Evolutionary conservation across 352 stramenopile species (phyloP), one percentile per base, ranked within the genome.

Genomic region (Albugo laibachii): DNA sequence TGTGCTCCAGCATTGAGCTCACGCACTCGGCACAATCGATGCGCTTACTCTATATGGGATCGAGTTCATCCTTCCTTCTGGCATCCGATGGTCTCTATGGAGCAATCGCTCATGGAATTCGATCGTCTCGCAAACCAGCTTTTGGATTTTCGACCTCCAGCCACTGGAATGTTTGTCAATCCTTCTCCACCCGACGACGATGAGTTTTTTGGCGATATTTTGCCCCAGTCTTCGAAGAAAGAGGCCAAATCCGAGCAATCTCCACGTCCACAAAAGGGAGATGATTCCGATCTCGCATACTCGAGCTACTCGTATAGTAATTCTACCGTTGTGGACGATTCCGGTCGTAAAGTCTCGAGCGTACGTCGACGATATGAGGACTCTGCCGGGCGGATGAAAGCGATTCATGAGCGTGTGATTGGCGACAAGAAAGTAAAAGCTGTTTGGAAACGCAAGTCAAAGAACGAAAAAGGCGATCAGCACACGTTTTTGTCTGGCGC

Each of bases 361-460:
- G 68, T 59, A 11, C 75, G 75, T 41, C 72, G 72, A 18, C 72
- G 72, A 41, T 88, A 88, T 44, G 70, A 88, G 40, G 75, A 88
- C 50, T 83, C 76, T 31, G 69, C 60, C 11, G 76, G 72, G 0
- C 60, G 65, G 4, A 45, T 88, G 24, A 88, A 85, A 54, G 76
- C 72, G 1, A 53, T 59, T 6, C 76, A 85, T 39, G 68, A 85
- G 45, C 76, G 76, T 12, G 53, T 72, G 41, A 66, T 88, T 16
- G 63, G 70, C 38, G 72, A 54, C 12, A 83, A 79, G 52, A 79
- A 72, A 24, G 16, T 88, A 20, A 68, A 64, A 41, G 65, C 56
- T 18, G 44, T 63, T 35, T 88, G 75, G 75, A 21, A 61, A n/a
- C 63, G 64, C 13, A 54, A 59, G 19, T 41, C 59, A 20, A 57